Evolutionary conservation across 1,284 basidiomycete species (phyloP).

Genomic region (Cutaneotrichosporon curvatum): DNA sequence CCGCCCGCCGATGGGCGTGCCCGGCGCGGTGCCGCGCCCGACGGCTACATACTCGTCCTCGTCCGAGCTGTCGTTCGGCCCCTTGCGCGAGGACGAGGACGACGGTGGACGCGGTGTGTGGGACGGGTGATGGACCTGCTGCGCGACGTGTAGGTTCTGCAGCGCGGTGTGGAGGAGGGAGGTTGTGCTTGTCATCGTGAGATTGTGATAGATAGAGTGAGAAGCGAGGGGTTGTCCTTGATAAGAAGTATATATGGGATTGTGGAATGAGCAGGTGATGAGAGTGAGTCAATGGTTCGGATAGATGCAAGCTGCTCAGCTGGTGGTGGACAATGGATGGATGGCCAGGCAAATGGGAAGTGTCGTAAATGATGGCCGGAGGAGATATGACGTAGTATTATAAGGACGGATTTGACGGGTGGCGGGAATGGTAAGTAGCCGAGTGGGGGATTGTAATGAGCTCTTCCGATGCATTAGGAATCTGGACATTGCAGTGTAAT

Average conservation of each 20-base stretch:
- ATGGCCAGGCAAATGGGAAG: too few relatives aligned
- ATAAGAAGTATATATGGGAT: too few relatives aligned
- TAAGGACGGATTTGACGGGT: too few relatives aligned
- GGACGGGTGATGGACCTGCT: conserved; percentile 32
- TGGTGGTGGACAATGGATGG: background rate
- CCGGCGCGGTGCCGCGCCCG: conserved; percentile 40
- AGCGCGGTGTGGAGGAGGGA: conserved; percentile 45
- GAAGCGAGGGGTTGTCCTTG: too few relatives aligned
- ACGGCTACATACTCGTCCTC: conserved; percentile 47
- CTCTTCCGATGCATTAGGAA: too few relatives aligned
- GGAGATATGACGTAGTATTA: too few relatives aligned
- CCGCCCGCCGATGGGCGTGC: conserved; percentile 30
- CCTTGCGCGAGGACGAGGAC: conserved; percentile 22
- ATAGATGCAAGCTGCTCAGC: too few relatives aligned
- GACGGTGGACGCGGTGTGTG: conserved; percentile 31
- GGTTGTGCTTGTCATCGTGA: conserved; percentile 29
- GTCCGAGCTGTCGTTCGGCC: conserved; percentile 34
- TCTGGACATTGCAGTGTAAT: too few relatives aligned
- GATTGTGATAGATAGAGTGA: background rate
- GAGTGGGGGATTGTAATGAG: too few relatives aligned
- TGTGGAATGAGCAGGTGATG: background rate
- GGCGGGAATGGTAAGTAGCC: too few relatives aligned
- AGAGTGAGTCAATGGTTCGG: background rate
- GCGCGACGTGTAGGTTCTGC: conserved; percentile 43
- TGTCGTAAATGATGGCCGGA: too few relatives aligned